Evolutionary conservation across 129 eudicot species (phyloP).

Genomic region (Flaveria brownii): DNA sequence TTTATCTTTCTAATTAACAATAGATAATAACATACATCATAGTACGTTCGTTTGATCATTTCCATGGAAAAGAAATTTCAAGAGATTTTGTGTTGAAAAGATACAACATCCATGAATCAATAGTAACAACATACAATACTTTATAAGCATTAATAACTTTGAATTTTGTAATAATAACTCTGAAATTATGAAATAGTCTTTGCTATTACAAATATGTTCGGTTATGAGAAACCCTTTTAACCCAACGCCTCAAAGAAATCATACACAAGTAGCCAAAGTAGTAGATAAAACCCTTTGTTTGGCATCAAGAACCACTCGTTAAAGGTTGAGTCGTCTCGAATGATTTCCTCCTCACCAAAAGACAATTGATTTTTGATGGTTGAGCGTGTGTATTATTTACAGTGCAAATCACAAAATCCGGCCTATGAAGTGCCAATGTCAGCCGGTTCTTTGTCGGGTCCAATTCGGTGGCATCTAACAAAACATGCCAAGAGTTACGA

Average conservation of each 20-base stretch:
- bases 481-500: constrained; percentile 81
- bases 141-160: background rate
- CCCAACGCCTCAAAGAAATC: constrained; percentile 8
- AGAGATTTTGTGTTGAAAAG: no score
- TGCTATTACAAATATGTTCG: constrained; percentile 17
- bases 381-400: constrained; percentile 63
- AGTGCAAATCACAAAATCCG: constrained; percentile 69
- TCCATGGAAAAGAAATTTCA: no score
- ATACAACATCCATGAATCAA: background rate
- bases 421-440: constrained; percentile 65
- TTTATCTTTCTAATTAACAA: no score
- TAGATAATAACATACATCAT: no score
- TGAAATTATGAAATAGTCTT: background rate
- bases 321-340: constrained; percentile 54
- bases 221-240: constrained; percentile 23
- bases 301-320: constrained; percentile 27
- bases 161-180: background rate
- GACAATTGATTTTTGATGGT: constrained; percentile 65
- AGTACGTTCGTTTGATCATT: no score
- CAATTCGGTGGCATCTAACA: constrained; percentile 61
- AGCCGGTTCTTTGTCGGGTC: constrained; percentile 55
- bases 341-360: constrained; percentile 70
- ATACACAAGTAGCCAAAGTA: constrained; percentile 20
- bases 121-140: background rate
- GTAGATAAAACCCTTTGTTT: constrained; percentile 14